Conservation (phyloP, 1,139 yeast genomes). For the Candida sp. region DNA sequence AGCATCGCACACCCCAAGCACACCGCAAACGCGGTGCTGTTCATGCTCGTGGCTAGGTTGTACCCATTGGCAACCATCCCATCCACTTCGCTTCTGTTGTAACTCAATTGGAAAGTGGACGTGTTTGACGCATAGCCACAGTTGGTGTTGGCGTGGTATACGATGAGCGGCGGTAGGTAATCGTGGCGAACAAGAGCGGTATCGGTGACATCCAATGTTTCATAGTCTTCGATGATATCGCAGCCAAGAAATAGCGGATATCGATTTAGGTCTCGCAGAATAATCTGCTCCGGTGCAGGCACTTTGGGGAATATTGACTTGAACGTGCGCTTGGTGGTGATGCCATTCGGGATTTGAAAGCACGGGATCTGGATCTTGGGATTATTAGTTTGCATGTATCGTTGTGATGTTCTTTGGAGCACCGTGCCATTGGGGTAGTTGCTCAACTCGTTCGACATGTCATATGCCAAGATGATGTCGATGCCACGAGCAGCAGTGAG, state of each 20-base stretch:
- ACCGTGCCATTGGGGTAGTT: constrained; percentile 47
- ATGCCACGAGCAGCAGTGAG: constrained; percentile 30
- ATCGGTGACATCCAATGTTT: constrained; percentile 11
- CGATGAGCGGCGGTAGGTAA: constrained; percentile 55
- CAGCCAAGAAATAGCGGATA: constrained; percentile 64
- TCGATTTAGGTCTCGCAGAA: constrained; percentile 27
- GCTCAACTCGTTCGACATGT: constrained; percentile 39
- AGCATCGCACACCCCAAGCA: constrained; percentile 66
- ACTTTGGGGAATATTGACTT: constrained; percentile 39
- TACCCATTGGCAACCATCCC: constrained; percentile 57
- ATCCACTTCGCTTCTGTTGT: constrained; percentile 41
- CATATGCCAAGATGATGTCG: constrained; percentile 41
- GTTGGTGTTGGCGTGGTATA: constrained; percentile 53
- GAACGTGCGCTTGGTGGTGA: neutral
- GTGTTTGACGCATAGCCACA: constrained; percentile 52
- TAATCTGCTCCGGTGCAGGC: constrained; percentile 36
- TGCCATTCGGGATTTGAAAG: constrained; percentile 15
- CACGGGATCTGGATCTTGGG: constrained; percentile 18
- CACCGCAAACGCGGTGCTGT: constrained; percentile 47
- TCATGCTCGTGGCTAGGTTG: constrained; percentile 49
- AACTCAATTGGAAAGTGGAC: constrained; percentile 63
- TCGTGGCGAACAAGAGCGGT: constrained; percentile 1
- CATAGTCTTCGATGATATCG: constrained; percentile 37
- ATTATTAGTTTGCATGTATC: constrained; percentile 25
- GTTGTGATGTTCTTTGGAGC: constrained; percentile 19